Evolutionary conservation across 108 stramenopile species (phyloP), one percentile per base, ranked within the genome.

Genomic region (Cyclotella choctawhatcheeana): DNA sequence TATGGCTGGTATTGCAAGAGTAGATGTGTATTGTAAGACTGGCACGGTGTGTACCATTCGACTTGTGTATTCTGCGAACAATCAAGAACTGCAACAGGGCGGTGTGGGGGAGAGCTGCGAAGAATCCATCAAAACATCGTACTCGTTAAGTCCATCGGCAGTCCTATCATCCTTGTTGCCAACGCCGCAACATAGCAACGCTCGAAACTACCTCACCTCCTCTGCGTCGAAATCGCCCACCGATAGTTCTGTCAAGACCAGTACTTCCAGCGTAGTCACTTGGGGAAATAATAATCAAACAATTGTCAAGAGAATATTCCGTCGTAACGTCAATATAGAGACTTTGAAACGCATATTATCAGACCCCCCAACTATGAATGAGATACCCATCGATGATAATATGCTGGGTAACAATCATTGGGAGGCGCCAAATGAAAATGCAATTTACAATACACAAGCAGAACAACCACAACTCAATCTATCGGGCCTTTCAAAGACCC

Each of bases 21-120:
- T 93, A 55, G 90, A 85, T 56, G 73, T 93, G n/a, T 90, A 83
- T 60, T 76, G 74, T 20, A 68, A 76, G 14, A 86, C 81, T 18
- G 92, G 89, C 34, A 93, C 92, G 2, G 71, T 93, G 3, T 83
- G 79, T 16, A 86, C 78, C 4, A 76, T 82, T 35, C 58, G 89
- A 17, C 78, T 90, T 18, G 24, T 89, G 10, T 53, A 75, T 44
- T 7, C 59, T 20, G 3, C 25, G 59, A 54, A 1, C n/a, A n/a
- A 40, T 40, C 34, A n/a, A 16, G 18, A 21, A 10, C 5, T 3
- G 35, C 17, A 37, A 3, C 44, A 45, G 20, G 2, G 16, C 5
- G 44, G 27, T n/a, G n/a, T n/a, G 25, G 25, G 5, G 22, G 58
- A 35, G 24, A 60, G n/a, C n/a, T n/a, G n/a, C n/a, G n/a, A 24